These are phyloP conservation scores for Pouteria glomerata DNA, from an alignment of 148 eudicot species.

Conservation along the genomic window DNA sequence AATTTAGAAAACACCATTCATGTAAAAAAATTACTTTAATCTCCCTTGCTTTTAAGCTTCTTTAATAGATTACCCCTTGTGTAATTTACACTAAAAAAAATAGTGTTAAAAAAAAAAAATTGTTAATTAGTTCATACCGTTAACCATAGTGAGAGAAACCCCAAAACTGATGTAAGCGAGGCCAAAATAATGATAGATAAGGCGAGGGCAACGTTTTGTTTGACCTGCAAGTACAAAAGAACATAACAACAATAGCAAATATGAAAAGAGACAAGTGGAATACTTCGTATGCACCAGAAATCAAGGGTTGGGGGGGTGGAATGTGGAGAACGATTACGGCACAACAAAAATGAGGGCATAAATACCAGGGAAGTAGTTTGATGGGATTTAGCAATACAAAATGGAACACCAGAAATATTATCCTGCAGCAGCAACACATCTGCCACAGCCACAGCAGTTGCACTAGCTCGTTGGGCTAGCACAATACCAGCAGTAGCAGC, in stretches of 20 bases:
- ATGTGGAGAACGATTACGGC: too few species aligned
- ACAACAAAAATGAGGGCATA: too few species aligned
- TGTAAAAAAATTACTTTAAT: too few species aligned
- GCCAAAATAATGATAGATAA: slow-evolving; percentile 78
- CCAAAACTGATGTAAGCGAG: slow-evolving; percentile 85
- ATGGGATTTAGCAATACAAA: slow-evolving; percentile 79
- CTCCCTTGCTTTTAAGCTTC: too few species aligned
- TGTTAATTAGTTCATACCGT: slow-evolving; percentile 67
- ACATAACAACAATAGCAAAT: slow-evolving; percentile 2
- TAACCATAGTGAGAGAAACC: slow-evolving; percentile 87
- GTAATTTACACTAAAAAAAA: too few species aligned
- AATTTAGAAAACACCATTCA: too few species aligned
- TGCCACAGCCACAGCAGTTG: slow-evolving; percentile 95
- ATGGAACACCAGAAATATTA: slow-evolving; percentile 85
- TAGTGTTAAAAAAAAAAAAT: too few species aligned
- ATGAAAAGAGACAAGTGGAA: not conserved
- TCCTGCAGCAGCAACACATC: slow-evolving; percentile 89
- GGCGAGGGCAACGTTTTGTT: slow-evolving; percentile 96
- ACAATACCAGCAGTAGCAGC: slow-evolving; percentile 95
- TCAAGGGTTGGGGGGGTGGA: too few species aligned
- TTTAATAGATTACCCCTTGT: too few species aligned
- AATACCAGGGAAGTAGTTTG: slow-evolving; percentile 88
- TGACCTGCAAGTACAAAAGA: slow-evolving; percentile 45
- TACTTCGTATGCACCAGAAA: too few species aligned
- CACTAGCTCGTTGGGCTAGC: slow-evolving; percentile 92